Percentiles rank a stretch among this genome's conserved stretches.
phyloP scores from a whole-genome alignment of 768 basidiomycete species.

The Psilocybe subaeruginosa region DNA sequence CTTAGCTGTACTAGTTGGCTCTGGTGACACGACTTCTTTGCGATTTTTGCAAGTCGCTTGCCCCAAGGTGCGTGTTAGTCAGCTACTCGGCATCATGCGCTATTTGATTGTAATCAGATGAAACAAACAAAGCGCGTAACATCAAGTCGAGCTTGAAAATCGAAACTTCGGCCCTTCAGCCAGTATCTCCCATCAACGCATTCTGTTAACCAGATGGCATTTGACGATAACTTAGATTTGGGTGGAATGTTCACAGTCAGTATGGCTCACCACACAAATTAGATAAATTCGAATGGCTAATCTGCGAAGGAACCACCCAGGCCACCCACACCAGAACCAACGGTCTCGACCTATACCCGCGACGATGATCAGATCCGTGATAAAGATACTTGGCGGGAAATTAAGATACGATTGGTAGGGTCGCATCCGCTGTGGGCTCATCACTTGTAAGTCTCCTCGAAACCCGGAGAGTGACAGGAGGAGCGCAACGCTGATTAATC shows the following conservation, averaged over 20 bases:
- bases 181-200: too few species aligned
- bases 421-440: constrained; percentile 85
- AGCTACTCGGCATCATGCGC: too few species aligned
- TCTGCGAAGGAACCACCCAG: constrained; percentile 60
- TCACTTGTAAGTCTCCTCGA: constrained; percentile 53
- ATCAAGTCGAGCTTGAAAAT: too few species aligned
- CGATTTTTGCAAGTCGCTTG: too few species aligned
- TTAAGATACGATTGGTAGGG: constrained; percentile 74
- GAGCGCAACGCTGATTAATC: neutral
- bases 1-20: too few species aligned
- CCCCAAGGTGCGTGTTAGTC: too few species aligned
- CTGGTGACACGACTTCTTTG: too few species aligned
- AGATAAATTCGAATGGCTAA: constrained; percentile 11
- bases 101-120: too few species aligned
- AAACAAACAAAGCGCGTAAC: too few species aligned
- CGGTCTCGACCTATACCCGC: constrained; percentile 51
- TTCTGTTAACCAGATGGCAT: neutral
- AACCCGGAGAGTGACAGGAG: neutral
- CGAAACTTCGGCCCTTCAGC: too few species aligned
- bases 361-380: constrained; percentile 20
- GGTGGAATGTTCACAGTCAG: constrained; percentile 55
- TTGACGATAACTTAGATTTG: constrained; percentile 37
- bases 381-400: constrained; percentile 36
- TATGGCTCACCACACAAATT: neutral
- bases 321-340: constrained; percentile 70